These are phyloP conservation scores for Asterionellopsis glacialis DNA, from an alignment of 108 stramenopile species.

Conservation along the genomic window DNA sequence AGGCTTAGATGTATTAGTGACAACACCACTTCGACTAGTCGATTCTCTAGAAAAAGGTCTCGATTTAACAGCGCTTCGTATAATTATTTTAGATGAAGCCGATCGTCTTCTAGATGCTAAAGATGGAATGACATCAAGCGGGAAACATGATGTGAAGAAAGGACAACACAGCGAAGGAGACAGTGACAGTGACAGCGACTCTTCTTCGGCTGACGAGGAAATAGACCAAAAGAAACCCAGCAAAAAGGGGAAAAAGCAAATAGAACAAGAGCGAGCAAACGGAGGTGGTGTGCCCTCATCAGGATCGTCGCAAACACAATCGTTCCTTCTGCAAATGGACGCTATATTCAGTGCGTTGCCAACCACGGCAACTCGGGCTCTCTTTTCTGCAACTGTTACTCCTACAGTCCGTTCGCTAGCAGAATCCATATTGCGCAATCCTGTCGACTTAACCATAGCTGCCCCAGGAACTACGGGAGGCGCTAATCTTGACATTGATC, in stretches of 20 bases:
- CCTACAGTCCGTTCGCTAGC: constrained; percentile 81
- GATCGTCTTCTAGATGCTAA: constrained; percentile 90
- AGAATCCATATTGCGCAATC: constrained; percentile 87
- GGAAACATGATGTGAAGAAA: neutral
- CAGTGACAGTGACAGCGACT: neutral
- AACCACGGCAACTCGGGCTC: constrained; percentile 72
- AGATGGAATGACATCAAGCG: constrained; percentile 25
- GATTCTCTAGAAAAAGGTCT: constrained; percentile 72
- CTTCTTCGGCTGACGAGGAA: too few relatives aligned
- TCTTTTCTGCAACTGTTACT: constrained; percentile 96
- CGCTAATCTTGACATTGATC: constrained; percentile 79
- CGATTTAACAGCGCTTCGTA: constrained; percentile 55
- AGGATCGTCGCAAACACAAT: constrained; percentile 65
- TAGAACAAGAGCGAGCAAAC: constrained; percentile 6
- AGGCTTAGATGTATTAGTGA: constrained; percentile 73
- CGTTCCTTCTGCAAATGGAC: constrained; percentile 92
- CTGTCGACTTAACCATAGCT: constrained; percentile 80
- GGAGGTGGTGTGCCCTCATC: constrained; percentile 15
- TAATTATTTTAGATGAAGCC: constrained; percentile 95
- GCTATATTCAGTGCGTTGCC: constrained; percentile 78
- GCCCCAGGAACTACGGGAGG: constrained; percentile 53
- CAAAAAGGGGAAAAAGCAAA: constrained; percentile 1
- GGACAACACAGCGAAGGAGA: neutral
- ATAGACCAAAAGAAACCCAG: neutral
- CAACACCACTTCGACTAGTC: constrained; percentile 73